Conservation (phyloP, 2,329 filamentous ascomycete genomes). For the Colletotrichum eleusines region DNA sequence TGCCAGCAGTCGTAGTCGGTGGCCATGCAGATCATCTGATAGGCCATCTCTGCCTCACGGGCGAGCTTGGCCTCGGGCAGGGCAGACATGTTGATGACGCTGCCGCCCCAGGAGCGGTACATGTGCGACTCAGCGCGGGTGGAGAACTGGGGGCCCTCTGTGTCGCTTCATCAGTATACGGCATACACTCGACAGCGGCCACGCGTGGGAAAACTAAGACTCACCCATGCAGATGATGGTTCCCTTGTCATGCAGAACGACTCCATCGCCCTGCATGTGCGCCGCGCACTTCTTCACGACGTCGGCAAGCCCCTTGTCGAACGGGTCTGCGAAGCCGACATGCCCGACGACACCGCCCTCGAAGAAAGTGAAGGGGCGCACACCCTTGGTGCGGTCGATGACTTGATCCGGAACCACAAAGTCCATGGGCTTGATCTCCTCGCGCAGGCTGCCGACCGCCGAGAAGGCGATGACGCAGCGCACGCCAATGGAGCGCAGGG, state of each 20-base stretch:
- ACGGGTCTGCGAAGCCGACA: conserved; percentile 95
- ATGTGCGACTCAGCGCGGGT: conserved; percentile 95
- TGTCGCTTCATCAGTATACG: conserved; percentile 10
- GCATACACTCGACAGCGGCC: neutral
- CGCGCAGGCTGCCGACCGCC: conserved; percentile 91
- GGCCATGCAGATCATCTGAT: conserved; percentile 99
- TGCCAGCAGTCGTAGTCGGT: conserved; percentile 99
- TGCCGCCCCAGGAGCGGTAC: conserved; percentile 94
- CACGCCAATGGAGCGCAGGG: conserved; percentile 90
- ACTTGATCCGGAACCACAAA: conserved; percentile 97
- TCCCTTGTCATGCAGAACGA: conserved; percentile 85
- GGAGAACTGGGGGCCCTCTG: conserved; percentile 97
- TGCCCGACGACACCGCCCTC: conserved; percentile 92
- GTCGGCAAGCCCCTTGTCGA: conserved; percentile 81
- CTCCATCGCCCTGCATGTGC: conserved; percentile 83
- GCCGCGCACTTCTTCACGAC: conserved; percentile 83
- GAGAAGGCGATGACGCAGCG: conserved; percentile 94
- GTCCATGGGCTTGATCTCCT: conserved; percentile 94
- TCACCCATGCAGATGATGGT: conserved; percentile 92
- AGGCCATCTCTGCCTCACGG: conserved; percentile 93
- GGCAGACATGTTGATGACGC: conserved; percentile 98
- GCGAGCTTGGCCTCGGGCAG: conserved; percentile 97
- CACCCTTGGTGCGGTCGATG: conserved; percentile 96
- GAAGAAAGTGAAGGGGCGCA: conserved; percentile 96
- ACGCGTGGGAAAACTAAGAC: conserved; percentile 46